Evolutionary conservation across 2,329 filamentous ascomycete genomes (phyloP).

Genomic region (Calycina herbarum): DNA sequence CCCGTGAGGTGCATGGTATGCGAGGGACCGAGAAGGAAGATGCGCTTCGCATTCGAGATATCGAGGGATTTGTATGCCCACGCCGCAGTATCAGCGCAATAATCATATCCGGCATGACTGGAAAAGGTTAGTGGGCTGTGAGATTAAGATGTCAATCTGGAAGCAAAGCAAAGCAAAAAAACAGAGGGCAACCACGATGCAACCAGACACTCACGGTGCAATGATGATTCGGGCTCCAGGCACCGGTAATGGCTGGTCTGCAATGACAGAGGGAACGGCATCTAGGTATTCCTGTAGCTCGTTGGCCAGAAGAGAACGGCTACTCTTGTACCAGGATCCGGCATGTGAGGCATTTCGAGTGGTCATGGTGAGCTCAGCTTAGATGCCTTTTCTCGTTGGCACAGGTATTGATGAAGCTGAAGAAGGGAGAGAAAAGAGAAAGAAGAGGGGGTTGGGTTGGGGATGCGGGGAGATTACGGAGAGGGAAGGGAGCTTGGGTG

Average conservation of each 20-base stretch:
- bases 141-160: background rate
- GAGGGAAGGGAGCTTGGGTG: background rate
- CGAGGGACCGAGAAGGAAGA: conserved; percentile 91
- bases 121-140: conserved; percentile 13
- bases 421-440: background rate
- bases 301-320: conserved; percentile 56
- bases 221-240: conserved; percentile 81
- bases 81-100: conserved; percentile 87
- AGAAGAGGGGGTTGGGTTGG: background rate
- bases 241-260: conserved; percentile 64
- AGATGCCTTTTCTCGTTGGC: background rate
- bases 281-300: conserved; percentile 77
- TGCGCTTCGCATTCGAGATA: conserved; percentile 75
- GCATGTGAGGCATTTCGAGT: conserved; percentile 70
- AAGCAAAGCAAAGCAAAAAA: background rate
- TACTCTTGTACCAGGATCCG: conserved; percentile 80
- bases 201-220: conserved; percentile 69
- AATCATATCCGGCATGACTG: conserved; percentile 91
- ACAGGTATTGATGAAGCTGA: background rate
- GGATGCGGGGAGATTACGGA: background rate
- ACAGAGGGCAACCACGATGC: background rate
- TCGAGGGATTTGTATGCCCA: conserved; percentile 93
- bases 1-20: conserved; percentile 81
- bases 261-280: conserved; percentile 65
- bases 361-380: conserved; percentile 31